Evolutionary conservation across 768 basidiomycete species (phyloP).

Genomic region (Wakefieldia striispora): DNA sequence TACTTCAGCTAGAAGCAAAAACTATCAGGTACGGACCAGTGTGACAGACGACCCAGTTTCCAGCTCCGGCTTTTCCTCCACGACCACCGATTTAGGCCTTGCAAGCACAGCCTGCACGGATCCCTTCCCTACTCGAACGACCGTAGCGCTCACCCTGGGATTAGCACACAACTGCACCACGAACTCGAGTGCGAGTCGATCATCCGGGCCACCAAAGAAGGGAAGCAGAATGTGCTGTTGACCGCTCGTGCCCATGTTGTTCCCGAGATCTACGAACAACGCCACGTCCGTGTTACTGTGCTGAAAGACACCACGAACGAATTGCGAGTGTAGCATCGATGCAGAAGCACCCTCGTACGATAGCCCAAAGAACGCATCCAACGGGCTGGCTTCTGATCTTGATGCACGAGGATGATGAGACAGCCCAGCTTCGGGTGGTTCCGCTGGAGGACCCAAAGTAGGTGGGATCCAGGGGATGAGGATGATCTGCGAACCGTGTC

Average conservation of each 20-base stretch:
- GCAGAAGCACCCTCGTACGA: constrained; percentile 46
- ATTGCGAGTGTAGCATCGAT: constrained; percentile 71
- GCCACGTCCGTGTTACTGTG: constrained; percentile 74
- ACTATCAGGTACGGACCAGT: not conserved
- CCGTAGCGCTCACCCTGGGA: constrained; percentile 63
- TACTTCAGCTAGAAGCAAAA: not conserved
- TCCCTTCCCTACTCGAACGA: constrained; percentile 56
- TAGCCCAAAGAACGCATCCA: constrained; percentile 75
- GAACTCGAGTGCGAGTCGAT: constrained; percentile 79
- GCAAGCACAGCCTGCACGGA: constrained; percentile 45
- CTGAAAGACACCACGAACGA: constrained; percentile 79
- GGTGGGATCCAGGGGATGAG: constrained; percentile 79
- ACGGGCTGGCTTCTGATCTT: constrained; percentile 51
- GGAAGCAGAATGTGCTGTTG: constrained; percentile 74
- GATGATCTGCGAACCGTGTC: constrained; percentile 65
- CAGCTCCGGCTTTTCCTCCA: constrained; percentile 50
- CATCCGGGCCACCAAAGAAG: constrained; percentile 95
- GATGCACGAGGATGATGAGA: not conserved
- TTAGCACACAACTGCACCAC: constrained; percentile 77
- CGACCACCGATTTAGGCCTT: constrained; percentile 50
- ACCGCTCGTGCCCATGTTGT: constrained; percentile 26
- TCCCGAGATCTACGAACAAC: constrained; percentile 76
- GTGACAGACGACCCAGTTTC: constrained; percentile 15
- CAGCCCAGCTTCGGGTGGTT: constrained; percentile 28
- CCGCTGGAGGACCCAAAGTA: constrained; percentile 30